Conservation (phyloP, 257 asterid species). For the Nicotiana attenuata region DNA sequence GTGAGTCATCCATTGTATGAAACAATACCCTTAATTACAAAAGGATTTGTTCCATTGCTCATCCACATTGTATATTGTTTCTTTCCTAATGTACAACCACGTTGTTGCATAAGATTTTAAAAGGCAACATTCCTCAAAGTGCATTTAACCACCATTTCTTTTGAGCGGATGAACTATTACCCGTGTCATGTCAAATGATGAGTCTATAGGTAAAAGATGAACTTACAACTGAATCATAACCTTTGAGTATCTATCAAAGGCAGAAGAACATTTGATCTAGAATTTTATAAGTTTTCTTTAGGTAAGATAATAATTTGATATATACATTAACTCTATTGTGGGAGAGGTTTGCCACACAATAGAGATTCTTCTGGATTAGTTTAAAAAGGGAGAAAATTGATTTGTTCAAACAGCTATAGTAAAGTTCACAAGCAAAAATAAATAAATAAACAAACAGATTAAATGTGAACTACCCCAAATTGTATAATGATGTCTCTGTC, state of each 20-base stretch:
- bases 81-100: slow-evolving; percentile 7
- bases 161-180: not conserved
- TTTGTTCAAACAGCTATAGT: not conserved
- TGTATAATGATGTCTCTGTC: slow-evolving; percentile 1
- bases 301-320: not conserved
- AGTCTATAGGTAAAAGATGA: slow-evolving; percentile 7
- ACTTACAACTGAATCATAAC: not conserved
- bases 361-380: not conserved
- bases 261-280: not conserved
- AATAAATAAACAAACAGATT: not conserved
- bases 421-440: not conserved
- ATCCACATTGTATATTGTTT: not conserved
- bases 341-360: not conserved
- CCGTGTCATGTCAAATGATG: slow-evolving; percentile 1
- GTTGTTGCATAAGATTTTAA: not conserved
- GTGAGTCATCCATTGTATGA: not conserved
- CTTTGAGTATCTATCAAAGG: not conserved
- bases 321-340: not conserved
- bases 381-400: not conserved
- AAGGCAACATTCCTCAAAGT: not conserved
- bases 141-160: not conserved
- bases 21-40: not conserved
- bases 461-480: not conserved
- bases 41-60: not conserved
- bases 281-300: not conserved